These are phyloP conservation scores for Gossypium trilobum DNA, from an alignment of 441 rosid species.

Conservation along the genomic window DNA sequence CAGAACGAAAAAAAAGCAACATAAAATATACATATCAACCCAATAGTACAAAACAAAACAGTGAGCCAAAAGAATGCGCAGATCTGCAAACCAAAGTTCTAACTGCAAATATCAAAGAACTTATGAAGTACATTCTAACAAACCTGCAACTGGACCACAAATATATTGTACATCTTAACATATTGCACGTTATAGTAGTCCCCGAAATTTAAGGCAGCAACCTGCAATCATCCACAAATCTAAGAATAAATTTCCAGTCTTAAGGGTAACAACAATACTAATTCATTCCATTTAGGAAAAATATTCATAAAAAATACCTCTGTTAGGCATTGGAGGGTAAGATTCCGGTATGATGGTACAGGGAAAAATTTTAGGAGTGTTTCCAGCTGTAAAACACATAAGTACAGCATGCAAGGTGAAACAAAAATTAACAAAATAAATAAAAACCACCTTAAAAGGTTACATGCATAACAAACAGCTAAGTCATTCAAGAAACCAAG, in stretches of 20 bases:
- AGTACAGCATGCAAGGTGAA: conserved; percentile 6
- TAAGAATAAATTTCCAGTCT: not conserved
- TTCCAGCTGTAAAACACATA: conserved; percentile 55
- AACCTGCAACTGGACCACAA: conserved; percentile 38
- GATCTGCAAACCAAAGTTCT: not conserved
- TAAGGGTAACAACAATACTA: conserved; percentile 2
- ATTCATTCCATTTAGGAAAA: not conserved
- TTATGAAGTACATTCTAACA: conserved; percentile 4
- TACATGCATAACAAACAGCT: not conserved
- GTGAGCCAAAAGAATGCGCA: not conserved
- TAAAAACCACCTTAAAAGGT: conserved; percentile 12
- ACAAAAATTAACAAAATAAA: conserved; percentile 8
- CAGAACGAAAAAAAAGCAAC: not conserved
- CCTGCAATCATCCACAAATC: conserved; percentile 37
- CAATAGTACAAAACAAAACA: not conserved
- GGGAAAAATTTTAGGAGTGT: conserved; percentile 87
- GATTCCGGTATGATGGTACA: conserved; percentile 77
- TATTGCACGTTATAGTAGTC: conserved; percentile 78
- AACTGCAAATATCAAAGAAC: conserved; percentile 7
- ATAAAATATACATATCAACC: conserved; percentile 5
- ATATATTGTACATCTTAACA: conserved; percentile 67
- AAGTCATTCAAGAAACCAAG: conserved; percentile 8
- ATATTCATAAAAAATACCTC: conserved; percentile 44
- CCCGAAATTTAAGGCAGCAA: conserved; percentile 88
- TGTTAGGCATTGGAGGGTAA: conserved; percentile 91